A percentile compares a stretch with the other conserved stretches of the same genome.
phyloP scores from a whole-genome alignment of 192 early-diverging fungal species.

The Physocladia obscura region DNA sequence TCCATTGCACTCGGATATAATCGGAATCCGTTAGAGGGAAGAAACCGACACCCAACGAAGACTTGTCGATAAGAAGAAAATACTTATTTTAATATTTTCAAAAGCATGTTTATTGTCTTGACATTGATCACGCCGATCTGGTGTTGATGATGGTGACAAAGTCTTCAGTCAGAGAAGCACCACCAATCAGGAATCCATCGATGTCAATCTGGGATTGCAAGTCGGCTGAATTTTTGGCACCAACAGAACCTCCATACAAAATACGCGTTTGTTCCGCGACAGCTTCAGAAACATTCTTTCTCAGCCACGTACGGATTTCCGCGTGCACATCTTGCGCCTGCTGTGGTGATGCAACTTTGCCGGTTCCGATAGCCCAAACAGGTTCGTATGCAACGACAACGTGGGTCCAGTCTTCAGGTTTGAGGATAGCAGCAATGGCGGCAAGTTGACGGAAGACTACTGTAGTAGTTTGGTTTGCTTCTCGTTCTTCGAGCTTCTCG shows the following conservation, averaged over 20 bases:
- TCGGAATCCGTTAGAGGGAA: no score
- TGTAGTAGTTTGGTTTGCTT: constrained; percentile 79
- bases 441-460: constrained; percentile 88
- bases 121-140: constrained; percentile 1
- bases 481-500: constrained; percentile 94
- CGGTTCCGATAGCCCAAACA: constrained; percentile 99
- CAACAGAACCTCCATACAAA: constrained; percentile 93
- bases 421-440: constrained; percentile 73
- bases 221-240: constrained; percentile 80
- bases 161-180: constrained; percentile 86
- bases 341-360: constrained; percentile 85
- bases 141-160: constrained; percentile 46
- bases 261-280: constrained; percentile 91
- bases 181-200: constrained; percentile 99
- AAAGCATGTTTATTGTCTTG: neutral
- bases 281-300: constrained; percentile 75
- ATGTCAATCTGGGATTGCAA: constrained; percentile 83
- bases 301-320: constrained; percentile 84
- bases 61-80: neutral
- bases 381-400: constrained; percentile 99
- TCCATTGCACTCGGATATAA: no score
- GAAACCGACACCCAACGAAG: neutral
- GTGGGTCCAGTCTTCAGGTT: constrained; percentile 77
- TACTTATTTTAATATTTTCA: neutral
- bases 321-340: constrained; percentile 97